Base-by-base conservation (phyloP, 768 basidiomycete genomes). In the Candolleomyces efflorescens region DNA sequence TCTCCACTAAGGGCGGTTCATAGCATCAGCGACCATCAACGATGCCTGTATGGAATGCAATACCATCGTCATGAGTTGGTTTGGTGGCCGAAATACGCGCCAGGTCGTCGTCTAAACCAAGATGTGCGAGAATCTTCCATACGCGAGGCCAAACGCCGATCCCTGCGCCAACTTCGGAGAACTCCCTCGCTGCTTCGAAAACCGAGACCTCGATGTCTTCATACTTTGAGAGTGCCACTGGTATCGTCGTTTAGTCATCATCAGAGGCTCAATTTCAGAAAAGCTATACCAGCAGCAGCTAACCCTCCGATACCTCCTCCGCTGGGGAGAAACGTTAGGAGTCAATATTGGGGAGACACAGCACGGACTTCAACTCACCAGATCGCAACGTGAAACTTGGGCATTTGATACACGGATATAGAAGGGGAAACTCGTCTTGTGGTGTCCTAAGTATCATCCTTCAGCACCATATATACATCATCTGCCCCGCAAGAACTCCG, bases 81-180 rank as follows among this genome's bases (percentile, higher is more conserved):
- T 66, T 60, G 1, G 60, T 46, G 11, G 63, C 62, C 13, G 66
- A 64, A 13, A 68, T 53, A 1, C 59, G 57, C 0, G 67, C 63
- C 38, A 71, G 62, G 41, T 73, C 75, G 5, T 74, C 67, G 13
- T 70, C 70, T 37, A 82, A 52, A 0, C 76, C 80, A 6, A 81
- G 65, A 2, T 65, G 61, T 32, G 69, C 65, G 22, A 81, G 58
- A 3, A 78, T 69, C 27, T 76, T 73, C 75, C 75, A 76, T 12
- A 73, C 65, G 27, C 76, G 70, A 11, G 69, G 73, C 68, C 68
- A 79, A 0, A 80, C 60, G 17, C 72, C 75, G 43, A 81, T 73
- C 3, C 79, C 80, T 4, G 78, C 78, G 20, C 78, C 80, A n/a
- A 79, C 56, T 58, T 77, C 73, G 44, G 73, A 65, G 53, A 78